A percentile compares a stretch with the other conserved stretches of the same genome.
These are phyloP conservation scores for Pleurotus sapidus DNA, from an alignment of 768 basidiomycete genomes.

Conservation along the genomic window DNA sequence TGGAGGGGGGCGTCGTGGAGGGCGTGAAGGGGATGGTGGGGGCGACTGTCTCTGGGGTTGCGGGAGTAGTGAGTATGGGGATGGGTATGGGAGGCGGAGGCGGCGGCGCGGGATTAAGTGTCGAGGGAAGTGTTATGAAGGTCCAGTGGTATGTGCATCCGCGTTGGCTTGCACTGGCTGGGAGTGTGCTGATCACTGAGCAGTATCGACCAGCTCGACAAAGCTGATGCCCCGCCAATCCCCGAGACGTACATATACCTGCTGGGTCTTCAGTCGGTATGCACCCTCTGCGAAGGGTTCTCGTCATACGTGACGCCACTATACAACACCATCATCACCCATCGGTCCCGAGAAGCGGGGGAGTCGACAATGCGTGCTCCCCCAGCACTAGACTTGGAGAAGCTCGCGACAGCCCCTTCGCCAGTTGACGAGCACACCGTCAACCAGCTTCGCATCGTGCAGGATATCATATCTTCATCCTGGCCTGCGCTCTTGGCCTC, in stretches of 20 bases:
- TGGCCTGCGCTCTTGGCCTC: constrained; percentile 95
- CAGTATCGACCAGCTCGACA: constrained; percentile 98
- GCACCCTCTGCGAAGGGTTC: constrained; percentile 85
- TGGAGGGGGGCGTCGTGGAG: constrained; percentile 51
- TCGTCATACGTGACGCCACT: constrained; percentile 70
- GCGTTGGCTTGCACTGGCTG: not conserved
- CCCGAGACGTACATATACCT: constrained; percentile 95
- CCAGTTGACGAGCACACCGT: constrained; percentile 42
- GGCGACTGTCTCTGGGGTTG: constrained; percentile 80
- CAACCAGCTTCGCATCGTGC: constrained; percentile 58
- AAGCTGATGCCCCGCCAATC: constrained; percentile 90
- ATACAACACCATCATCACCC: constrained; percentile 70
- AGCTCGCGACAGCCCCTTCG: constrained; percentile 55
- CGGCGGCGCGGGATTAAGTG: constrained; percentile 61
- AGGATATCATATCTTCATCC: constrained; percentile 78
- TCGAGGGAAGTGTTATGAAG: constrained; percentile 79
- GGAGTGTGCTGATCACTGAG: constrained; percentile 8
- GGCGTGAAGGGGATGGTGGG: constrained; percentile 82
- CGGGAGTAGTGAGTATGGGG: constrained; percentile 63
- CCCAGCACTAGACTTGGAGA: constrained; percentile 61
- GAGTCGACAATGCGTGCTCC: constrained; percentile 69
- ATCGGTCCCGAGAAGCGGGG: constrained; percentile 59
- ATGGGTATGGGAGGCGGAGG: constrained; percentile 31
- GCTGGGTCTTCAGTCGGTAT: constrained; percentile 83
- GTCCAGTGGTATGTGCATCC: constrained; percentile 71